Evolutionary conservation across 2,329 filamentous ascomycete species (phyloP).

Genomic region (Akanthomyces uredinophilus): DNA sequence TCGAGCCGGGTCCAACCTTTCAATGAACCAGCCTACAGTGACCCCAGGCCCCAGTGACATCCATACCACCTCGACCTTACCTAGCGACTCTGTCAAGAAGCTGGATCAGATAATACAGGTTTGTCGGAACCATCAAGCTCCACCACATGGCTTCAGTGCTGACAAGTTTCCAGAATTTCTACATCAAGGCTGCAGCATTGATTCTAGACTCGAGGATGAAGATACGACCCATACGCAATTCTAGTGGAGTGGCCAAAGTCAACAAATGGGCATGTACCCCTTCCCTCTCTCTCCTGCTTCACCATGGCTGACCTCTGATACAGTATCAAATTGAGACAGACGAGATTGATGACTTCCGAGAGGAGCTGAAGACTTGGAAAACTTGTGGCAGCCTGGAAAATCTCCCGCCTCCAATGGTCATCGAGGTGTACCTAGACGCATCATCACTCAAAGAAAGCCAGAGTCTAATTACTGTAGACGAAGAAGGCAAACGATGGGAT

Average conservation of each 20-base stretch:
- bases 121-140: conserved; percentile 13
- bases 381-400: conserved; percentile 70
- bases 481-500: conserved; percentile 88
- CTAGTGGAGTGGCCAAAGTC: conserved; percentile 49
- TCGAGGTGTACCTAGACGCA: conserved; percentile 85
- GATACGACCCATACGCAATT: conserved; percentile 47
- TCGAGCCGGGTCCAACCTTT: conserved; percentile 39
- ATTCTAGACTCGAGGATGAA: conserved; percentile 77
- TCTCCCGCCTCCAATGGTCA: conserved; percentile 75
- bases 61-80: conserved; percentile 42
- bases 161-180: conserved; percentile 67
- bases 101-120: conserved; percentile 94
- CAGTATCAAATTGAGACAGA: conserved; percentile 95
- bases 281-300: not conserved
- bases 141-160: not conserved
- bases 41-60: conserved; percentile 44
- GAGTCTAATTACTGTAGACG: conserved; percentile 80
- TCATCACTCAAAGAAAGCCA: conserved; percentile 76
- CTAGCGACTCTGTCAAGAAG: conserved; percentile 67
- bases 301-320: conserved; percentile 16
- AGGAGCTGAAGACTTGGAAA: conserved; percentile 79
- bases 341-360: conserved; percentile 81
- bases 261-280: conserved; percentile 75
- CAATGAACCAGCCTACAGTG: conserved; percentile 35
- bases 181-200: conserved; percentile 78